Conservation (phyloP, 371 early-diverging fungal genomes). For the Rhizopus microsporus region DNA sequence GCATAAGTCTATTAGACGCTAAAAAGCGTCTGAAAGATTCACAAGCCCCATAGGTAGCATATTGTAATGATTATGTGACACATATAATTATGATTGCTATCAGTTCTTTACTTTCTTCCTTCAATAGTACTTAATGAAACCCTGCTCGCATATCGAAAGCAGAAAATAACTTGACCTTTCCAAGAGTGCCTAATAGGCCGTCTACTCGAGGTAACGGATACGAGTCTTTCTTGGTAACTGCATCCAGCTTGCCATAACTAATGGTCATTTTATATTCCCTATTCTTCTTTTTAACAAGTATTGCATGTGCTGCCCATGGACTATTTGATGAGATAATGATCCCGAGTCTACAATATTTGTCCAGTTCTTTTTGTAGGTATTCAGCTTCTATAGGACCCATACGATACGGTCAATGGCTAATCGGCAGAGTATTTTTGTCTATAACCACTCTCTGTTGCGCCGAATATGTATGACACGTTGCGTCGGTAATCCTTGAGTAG, state of each 20-base stretch:
- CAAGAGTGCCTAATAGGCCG: constrained; percentile 28
- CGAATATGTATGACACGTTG: background rate
- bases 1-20: constrained; percentile 6
- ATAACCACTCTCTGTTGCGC: constrained; percentile 17
- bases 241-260: constrained; percentile 50
- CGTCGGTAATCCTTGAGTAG: constrained; percentile 9
- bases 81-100: constrained; percentile 13
- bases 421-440: constrained; percentile 9
- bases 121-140: constrained; percentile 1
- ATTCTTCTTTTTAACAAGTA: constrained; percentile 50
- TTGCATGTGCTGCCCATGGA: constrained; percentile 33
- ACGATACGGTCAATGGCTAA: constrained; percentile 9
- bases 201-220: constrained; percentile 44
- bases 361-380: constrained; percentile 16
- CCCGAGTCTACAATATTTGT: constrained; percentile 12
- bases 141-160: constrained; percentile 12
- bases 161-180: constrained; percentile 28
- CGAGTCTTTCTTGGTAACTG: constrained; percentile 20
- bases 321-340: constrained; percentile 19
- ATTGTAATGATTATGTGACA: constrained; percentile 1
- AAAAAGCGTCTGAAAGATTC: constrained; percentile 1
- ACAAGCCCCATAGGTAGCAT: constrained; percentile 2
- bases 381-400: constrained; percentile 5
- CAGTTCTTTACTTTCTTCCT: background rate
- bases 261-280: constrained; percentile 30